Evolutionary conservation across 2,329 filamentous ascomycete species (phyloP).

Genomic region (Sordariomycetes sp.): DNA sequence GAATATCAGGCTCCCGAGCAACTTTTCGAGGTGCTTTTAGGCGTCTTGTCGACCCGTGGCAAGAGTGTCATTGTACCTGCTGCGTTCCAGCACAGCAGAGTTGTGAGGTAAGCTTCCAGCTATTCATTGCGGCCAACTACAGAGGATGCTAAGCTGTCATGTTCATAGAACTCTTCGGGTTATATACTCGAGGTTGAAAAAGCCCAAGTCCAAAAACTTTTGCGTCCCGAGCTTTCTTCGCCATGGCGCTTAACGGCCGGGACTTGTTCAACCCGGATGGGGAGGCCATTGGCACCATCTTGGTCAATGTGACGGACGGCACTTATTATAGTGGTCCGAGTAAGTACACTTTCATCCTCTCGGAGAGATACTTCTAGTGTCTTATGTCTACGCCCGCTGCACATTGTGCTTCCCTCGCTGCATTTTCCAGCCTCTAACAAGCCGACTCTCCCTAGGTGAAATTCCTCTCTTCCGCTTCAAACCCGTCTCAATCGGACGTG

Average conservation of each 20-base stretch:
- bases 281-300: not conserved
- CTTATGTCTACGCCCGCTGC: too few relatives aligned
- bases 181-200: not conserved
- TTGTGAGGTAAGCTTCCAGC: too few relatives aligned
- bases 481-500: conserved; percentile 5
- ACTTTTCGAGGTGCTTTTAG: too few relatives aligned
- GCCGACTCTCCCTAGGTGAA: conserved; percentile 2
- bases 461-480: conserved; percentile 2
- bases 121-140: too few relatives aligned
- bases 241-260: not conserved
- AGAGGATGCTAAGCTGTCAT: too few relatives aligned
- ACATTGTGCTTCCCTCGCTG: not conserved
- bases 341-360: not conserved
- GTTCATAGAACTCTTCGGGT: not conserved
- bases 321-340: conserved; percentile 1
- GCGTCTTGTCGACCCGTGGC: too few relatives aligned
- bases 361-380: too few relatives aligned
- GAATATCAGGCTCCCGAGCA: too few relatives aligned
- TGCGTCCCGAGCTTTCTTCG: not conserved
- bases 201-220: not conserved
- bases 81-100: too few relatives aligned
- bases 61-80: too few relatives aligned
- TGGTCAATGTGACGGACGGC: not conserved
- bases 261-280: not conserved
- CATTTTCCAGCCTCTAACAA: not conserved